These are phyloP conservation scores for Clarireedia homoeocarpa DNA, from an alignment of 2,329 filamentous ascomycete species.

Conservation along the genomic window DNA sequence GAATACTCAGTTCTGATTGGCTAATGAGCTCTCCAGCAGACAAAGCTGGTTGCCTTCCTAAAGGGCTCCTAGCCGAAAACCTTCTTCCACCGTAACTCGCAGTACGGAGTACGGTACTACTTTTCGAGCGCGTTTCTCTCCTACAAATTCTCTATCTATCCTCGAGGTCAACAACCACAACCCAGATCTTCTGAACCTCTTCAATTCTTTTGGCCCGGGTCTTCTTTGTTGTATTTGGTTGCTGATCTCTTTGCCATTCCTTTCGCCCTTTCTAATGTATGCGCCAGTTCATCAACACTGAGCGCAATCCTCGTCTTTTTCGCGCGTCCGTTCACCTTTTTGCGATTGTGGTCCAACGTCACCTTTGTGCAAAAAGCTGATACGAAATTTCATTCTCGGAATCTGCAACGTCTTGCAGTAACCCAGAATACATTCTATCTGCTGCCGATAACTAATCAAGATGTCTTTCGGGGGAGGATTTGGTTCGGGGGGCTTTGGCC, in stretches of 20 bases:
- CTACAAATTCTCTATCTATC: constrained; percentile 11
- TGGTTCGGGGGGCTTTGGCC: constrained; percentile 49
- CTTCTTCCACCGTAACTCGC: not conserved
- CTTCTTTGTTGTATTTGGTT: not conserved
- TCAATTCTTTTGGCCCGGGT: constrained; percentile 10
- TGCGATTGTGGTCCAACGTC: constrained; percentile 22
- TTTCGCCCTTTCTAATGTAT: constrained; percentile 25
- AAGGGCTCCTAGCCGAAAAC: constrained; percentile 3
- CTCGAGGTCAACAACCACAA: constrained; percentile 4
- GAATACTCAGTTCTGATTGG: constrained; percentile 12
- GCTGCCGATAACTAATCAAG: constrained; percentile 12
- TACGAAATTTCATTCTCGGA: constrained; percentile 10
- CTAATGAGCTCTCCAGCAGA: too few species aligned
- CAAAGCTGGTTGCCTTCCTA: not conserved
- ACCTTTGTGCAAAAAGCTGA: constrained; percentile 11
- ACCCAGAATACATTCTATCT: constrained; percentile 2
- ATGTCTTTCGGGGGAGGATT: constrained; percentile 30
- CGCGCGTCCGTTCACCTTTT: constrained; percentile 21
- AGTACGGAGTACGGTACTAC: too few species aligned
- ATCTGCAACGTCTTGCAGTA: constrained; percentile 6
- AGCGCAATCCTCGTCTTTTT: constrained; percentile 21
- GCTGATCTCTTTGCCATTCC: constrained; percentile 16
- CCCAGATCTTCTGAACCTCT: constrained; percentile 10
- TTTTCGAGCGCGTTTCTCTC: not conserved
- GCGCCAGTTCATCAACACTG: constrained; percentile 18